Percentiles rank a stretch among this genome's conserved stretches.
phyloP scores from a whole-genome alignment of 2,329 filamentous ascomycete species.

The Malbranchea zuffiana region DNA sequence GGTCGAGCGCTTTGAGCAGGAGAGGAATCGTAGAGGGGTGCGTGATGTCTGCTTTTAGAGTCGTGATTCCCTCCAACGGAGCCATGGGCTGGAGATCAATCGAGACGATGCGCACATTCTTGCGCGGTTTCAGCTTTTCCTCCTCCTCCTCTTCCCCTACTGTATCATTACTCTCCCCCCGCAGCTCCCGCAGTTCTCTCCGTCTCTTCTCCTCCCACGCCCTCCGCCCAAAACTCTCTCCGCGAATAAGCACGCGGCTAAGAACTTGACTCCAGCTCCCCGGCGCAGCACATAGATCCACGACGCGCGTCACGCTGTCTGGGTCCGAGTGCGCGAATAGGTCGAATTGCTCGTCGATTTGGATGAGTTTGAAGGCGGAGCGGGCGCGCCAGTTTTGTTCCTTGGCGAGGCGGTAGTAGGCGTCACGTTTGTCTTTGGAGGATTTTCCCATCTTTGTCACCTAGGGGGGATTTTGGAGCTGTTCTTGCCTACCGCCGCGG shows the following conservation, averaged over 20 bases:
- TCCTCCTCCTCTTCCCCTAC: constrained; percentile 22
- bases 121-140: constrained; percentile 39
- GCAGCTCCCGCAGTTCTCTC: constrained; percentile 36
- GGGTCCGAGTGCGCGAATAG: constrained; percentile 56
- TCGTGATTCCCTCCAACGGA: constrained; percentile 82
- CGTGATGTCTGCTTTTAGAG: constrained; percentile 88
- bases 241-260: constrained; percentile 84
- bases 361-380: constrained; percentile 92
- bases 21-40: constrained; percentile 91
- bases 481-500: too few species aligned
- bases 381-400: constrained; percentile 97
- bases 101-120: constrained; percentile 83
- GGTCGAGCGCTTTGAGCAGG: constrained; percentile 72
- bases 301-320: constrained; percentile 74
- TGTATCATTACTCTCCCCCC: constrained; percentile 21
- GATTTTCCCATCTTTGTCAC: constrained; percentile 99
- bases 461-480: too few species aligned
- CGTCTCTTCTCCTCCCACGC: constrained; percentile 81
- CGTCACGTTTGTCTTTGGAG: constrained; percentile 96
- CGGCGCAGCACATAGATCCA: constrained; percentile 90
- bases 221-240: constrained; percentile 74
- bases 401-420: constrained; percentile 94
- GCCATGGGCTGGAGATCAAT: constrained; percentile 96
- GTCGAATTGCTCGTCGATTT: constrained; percentile 93
- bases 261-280: constrained; percentile 97